These are phyloP conservation scores for Yamagishiella unicocca DNA, from an alignment of 139 green algal species.

Conservation along the genomic window DNA sequence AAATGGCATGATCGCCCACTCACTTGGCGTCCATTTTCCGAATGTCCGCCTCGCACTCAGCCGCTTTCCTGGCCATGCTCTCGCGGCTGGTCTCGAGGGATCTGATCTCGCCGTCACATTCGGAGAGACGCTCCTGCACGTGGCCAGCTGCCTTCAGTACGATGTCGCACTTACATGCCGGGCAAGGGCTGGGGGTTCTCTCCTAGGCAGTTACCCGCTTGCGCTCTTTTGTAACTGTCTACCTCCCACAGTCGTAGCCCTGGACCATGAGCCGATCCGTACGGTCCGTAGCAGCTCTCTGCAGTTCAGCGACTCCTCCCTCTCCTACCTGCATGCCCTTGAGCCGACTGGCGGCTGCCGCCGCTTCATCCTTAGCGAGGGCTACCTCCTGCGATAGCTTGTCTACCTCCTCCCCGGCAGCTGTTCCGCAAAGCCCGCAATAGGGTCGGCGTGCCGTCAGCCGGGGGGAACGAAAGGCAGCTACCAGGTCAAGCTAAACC, in stretches of 20 bases:
- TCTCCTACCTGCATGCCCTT: slow-evolving; percentile 17
- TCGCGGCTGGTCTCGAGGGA: slow-evolving; percentile 56
- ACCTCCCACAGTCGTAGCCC: too few species aligned
- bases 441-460: too few species aligned
- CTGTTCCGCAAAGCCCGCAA: too few species aligned
- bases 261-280: too few species aligned
- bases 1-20: too few species aligned
- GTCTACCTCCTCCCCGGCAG: slow-evolving; percentile 30
- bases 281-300: too few species aligned
- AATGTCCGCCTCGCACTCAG: slow-evolving; percentile 50
- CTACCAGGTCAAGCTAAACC: not conserved
- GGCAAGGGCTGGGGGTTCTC: too few species aligned
- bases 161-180: too few species aligned
- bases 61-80: slow-evolving; percentile 15
- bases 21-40: slow-evolving; percentile 52
- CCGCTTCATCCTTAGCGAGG: not conserved
- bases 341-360: not conserved
- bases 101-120: slow-evolving; percentile 88
- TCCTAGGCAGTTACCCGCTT: too few species aligned
- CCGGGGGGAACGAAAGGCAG: not conserved
- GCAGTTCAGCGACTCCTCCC: too few species aligned
- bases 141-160: not conserved
- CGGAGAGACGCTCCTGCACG: slow-evolving; percentile 63
- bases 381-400: slow-evolving; percentile 25
- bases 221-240: too few species aligned